A percentile compares a stretch with the other conserved stretches of the same genome.
Evolutionary conservation across 2,329 filamentous ascomycete genomes (phyloP).

Genomic region (Phialemonium atrogriseum): DNA sequence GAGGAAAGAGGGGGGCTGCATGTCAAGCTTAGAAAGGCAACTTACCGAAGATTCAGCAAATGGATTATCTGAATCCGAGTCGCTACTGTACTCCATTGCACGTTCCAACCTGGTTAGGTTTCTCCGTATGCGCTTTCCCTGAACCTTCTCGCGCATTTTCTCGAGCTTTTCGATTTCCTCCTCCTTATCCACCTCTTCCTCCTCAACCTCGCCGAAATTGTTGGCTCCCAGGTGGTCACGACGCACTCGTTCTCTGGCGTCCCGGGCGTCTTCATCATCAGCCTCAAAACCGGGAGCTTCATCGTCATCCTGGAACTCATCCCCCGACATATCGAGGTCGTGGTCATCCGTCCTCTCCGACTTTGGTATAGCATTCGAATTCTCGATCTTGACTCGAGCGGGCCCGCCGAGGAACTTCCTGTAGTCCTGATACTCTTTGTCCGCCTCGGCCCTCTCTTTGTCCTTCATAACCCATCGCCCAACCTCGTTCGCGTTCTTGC

Average conservation of each 20-base stretch:
- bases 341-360: constrained; percentile 62
- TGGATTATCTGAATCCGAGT: constrained; percentile 47
- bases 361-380: constrained; percentile 51
- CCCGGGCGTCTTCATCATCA: constrained; percentile 74
- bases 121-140: constrained; percentile 72
- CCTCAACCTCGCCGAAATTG: constrained; percentile 63
- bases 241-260: constrained; percentile 63
- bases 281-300: constrained; percentile 67
- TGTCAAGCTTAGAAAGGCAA: background rate
- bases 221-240: constrained; percentile 82
- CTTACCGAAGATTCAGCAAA: constrained; percentile 26
- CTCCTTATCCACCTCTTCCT: constrained; percentile 66
- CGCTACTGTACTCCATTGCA: constrained; percentile 77
- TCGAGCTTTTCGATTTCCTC: constrained; percentile 62
- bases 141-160: constrained; percentile 58
- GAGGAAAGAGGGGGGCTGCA: background rate
- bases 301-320: constrained; percentile 83
- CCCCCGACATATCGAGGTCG: constrained; percentile 58
- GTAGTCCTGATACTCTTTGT: constrained; percentile 55
- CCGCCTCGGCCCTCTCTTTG: constrained; percentile 48
- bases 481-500: constrained; percentile 62
- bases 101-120: constrained; percentile 77
- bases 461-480: constrained; percentile 74
- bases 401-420: constrained; percentile 40
- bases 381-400: constrained; percentile 61